Evolutionary conservation across 441 rosid species (phyloP).

Genomic region (Omphalea diandra): DNA sequence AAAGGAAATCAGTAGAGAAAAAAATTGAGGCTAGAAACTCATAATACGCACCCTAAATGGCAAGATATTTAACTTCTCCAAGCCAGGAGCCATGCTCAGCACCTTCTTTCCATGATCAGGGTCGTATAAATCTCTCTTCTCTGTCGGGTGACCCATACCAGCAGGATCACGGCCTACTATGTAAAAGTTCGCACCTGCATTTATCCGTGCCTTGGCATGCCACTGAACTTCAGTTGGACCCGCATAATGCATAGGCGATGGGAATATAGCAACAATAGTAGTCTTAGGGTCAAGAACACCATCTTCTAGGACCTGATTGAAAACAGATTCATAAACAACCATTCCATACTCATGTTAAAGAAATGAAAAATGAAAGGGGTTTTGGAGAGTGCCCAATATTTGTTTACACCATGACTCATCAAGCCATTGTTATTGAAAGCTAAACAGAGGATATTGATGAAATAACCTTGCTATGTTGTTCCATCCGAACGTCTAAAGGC

Average conservation of each 20-base stretch:
- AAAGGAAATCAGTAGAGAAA: neutral
- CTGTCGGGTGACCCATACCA: slow-evolving; percentile 95
- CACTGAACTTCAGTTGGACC: slow-evolving; percentile 99
- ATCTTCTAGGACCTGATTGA: slow-evolving; percentile 74
- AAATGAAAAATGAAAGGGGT: neutral
- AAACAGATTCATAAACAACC: slow-evolving; percentile 3
- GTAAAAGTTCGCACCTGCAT: slow-evolving; percentile 96
- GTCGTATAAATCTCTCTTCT: slow-evolving; percentile 85
- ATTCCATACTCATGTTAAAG: slow-evolving; percentile 8
- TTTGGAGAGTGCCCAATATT: too few relatives aligned
- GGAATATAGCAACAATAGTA: slow-evolving; percentile 87
- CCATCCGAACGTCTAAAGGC: slow-evolving; percentile 94
- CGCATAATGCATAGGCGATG: slow-evolving; percentile 96
- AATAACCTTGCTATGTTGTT: slow-evolving; percentile 82
- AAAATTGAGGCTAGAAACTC: slow-evolving; percentile 2
- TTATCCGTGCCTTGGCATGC: slow-evolving; percentile 96
- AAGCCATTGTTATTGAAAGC: neutral
- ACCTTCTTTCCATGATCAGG: slow-evolving; percentile 97
- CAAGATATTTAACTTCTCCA: slow-evolving; percentile 90
- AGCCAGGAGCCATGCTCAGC: slow-evolving; percentile 93
- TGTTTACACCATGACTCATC: neutral
- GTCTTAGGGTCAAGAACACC: slow-evolving; percentile 88
- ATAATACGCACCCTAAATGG: slow-evolving; percentile 71
- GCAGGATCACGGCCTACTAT: slow-evolving; percentile 99
- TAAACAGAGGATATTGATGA: slow-evolving; percentile 8